A percentile compares a stretch with the other conserved stretches of the same genome.
phyloP scores from a whole-genome alignment of 768 basidiomycete species.

The Termitomyces sp. region DNA sequence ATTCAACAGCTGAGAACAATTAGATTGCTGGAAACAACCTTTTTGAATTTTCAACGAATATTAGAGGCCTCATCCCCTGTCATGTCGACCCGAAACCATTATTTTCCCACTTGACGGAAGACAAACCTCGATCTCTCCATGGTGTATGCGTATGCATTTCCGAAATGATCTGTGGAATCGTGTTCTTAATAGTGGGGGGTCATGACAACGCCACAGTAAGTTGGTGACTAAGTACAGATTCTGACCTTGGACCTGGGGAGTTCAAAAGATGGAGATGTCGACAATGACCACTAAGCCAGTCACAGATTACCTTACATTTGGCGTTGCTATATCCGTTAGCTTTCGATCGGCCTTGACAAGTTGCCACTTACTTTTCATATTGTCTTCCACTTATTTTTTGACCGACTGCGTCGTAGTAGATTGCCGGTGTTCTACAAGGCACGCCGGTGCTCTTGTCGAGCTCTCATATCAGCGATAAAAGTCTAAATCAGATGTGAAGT shows the following conservation, averaged over 20 bases:
- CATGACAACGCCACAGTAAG: background rate
- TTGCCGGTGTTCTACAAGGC: no score
- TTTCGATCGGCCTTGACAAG: no score
- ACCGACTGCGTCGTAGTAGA: no score
- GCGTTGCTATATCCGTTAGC: no score
- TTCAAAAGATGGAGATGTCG: no score
- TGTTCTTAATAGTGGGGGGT: background rate
- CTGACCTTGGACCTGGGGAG: background rate
- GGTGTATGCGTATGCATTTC: background rate
- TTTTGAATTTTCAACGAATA: background rate
- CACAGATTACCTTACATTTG: no score
- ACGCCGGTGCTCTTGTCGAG: no score
- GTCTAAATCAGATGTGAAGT: no score
- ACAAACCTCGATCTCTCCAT: background rate
- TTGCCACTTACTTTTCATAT: no score
- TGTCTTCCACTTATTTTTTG: no score
- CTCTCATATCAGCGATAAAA: no score
- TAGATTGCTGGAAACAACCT: slow-evolving; percentile 8
- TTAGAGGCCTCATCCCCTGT: background rate
- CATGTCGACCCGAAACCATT: background rate
- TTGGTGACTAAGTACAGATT: background rate
- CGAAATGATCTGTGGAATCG: background rate
- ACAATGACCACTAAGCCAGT: no score
- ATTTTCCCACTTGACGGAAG: background rate
- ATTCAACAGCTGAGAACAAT: slow-evolving; percentile 35